Conservation (phyloP, 2,329 filamentous ascomycete genomes). For the Fusarium secorum region DNA sequence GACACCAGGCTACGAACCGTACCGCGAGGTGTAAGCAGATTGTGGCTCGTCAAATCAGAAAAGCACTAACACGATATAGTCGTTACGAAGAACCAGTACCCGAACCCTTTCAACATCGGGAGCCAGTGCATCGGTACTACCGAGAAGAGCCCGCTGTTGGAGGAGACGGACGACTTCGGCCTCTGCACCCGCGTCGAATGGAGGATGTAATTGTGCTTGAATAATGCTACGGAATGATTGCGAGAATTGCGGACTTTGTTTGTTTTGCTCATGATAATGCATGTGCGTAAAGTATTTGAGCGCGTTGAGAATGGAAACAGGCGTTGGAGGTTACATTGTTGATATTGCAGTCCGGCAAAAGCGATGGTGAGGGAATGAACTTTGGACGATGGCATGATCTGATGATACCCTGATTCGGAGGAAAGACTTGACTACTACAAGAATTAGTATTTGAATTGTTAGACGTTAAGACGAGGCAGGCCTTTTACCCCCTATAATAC, state of each 20-base stretch:
- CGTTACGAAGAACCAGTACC: conserved; percentile 16
- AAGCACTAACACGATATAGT: conserved; percentile 29
- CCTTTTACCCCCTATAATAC: not conserved
- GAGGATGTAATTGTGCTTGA: conserved; percentile 47
- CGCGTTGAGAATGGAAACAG: conserved; percentile 1
- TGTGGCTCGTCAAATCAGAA: not conserved
- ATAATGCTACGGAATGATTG: conserved; percentile 22
- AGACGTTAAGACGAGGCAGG: not conserved
- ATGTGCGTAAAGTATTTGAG: not conserved
- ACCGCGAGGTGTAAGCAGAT: conserved; percentile 39
- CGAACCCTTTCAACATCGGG: conserved; percentile 4
- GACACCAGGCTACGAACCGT: conserved; percentile 24
- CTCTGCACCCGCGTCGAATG: conserved; percentile 33
- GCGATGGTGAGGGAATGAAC: conserved; percentile 10
- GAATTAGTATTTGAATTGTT: not conserved
- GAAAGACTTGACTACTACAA: conserved; percentile 17
- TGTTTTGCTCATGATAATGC: not conserved
- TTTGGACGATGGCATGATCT: conserved; percentile 21
- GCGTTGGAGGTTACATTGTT: conserved; percentile 27
- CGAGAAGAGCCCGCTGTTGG: conserved; percentile 10
- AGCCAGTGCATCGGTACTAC: conserved; percentile 31
- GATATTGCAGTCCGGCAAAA: conserved; percentile 5
- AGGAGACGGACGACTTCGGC: conserved; percentile 25
- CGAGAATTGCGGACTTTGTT: not conserved
- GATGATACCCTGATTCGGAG: conserved; percentile 38